Percentiles rank a stretch among this genome's conserved stretches.
phyloP scores from a whole-genome alignment of 345 rosid genomes.

The Leavenworthia alabamica region DNA sequence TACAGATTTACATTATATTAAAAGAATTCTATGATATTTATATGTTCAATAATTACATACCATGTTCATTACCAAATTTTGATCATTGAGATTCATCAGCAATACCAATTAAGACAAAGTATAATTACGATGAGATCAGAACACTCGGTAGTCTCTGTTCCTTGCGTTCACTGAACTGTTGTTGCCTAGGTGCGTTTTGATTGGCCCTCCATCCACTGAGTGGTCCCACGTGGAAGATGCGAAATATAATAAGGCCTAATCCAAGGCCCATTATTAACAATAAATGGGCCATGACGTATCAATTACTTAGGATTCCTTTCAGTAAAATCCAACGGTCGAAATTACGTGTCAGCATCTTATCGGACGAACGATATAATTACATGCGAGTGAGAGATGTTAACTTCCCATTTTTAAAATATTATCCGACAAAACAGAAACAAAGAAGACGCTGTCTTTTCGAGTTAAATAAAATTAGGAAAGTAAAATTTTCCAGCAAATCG shows the following conservation, averaged over 20 bases:
- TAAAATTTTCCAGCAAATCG: constrained; percentile 30
- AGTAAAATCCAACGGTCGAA: constrained; percentile 32
- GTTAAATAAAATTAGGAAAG: neutral
- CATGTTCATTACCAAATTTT: no score
- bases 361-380: constrained; percentile 8
- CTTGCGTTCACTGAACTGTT: constrained; percentile 24
- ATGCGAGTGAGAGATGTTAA: neutral
- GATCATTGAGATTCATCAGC: no score
- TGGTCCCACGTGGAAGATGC: constrained; percentile 11
- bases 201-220: constrained; percentile 32
- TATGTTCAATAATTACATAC: no score
- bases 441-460: constrained; percentile 19
- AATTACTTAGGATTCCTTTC: constrained; percentile 22
- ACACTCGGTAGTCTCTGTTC: constrained; percentile 58
- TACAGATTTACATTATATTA: no score
- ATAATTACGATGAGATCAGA: constrained; percentile 29
- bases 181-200: constrained; percentile 10
- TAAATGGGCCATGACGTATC: neutral
- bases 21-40: no score
- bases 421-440: constrained; percentile 10
- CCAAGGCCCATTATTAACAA: neutral
- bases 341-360: constrained; percentile 27
- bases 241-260: neutral
- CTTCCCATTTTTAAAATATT: neutral
- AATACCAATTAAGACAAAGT: no score